A percentile compares a stretch with the other conserved stretches of the same genome.
Evolutionary conservation across 1,139 yeast species (phyloP).

Genomic region (Yamadazyma siamensis): DNA sequence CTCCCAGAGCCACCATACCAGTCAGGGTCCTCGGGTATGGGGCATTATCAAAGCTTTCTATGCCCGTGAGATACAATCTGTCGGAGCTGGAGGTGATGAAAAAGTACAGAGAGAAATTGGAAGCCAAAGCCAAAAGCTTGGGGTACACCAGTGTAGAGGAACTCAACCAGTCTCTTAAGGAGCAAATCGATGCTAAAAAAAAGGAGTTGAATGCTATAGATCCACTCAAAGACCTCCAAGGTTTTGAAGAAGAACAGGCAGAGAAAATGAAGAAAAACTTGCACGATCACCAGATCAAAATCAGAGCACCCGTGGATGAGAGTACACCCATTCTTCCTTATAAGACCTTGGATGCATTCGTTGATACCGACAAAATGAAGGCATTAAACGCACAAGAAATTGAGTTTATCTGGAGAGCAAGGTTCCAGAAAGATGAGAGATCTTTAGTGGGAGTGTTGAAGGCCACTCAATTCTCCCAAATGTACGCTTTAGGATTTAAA

Average conservation of each 20-base stretch:
- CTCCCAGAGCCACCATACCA: too few species aligned
- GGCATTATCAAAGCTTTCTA: too few species aligned
- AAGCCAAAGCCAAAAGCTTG: slow-evolving; percentile 32
- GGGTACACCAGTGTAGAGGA: slow-evolving; percentile 53
- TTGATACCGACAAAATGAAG: slow-evolving; percentile 64
- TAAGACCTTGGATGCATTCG: slow-evolving; percentile 67
- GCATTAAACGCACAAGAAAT: slow-evolving; percentile 62
- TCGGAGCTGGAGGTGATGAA: slow-evolving; percentile 7
- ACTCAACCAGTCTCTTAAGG: slow-evolving; percentile 60
- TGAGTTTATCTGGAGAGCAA: slow-evolving; percentile 85
- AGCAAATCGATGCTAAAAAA: slow-evolving; percentile 55
- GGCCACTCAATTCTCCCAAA: slow-evolving; percentile 51
- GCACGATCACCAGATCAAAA: slow-evolving; percentile 64
- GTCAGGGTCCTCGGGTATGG: too few species aligned
- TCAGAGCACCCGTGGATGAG: slow-evolving; percentile 51
- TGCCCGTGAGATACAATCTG: slow-evolving; percentile 9
- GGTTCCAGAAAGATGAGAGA: slow-evolving; percentile 63
- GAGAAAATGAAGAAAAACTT: slow-evolving; percentile 29
- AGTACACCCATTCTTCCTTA: slow-evolving; percentile 50
- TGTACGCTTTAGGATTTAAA: slow-evolving; percentile 65
- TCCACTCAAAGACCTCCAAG: slow-evolving; percentile 66
- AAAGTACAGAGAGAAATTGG: slow-evolving; percentile 31
- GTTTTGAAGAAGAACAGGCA: slow-evolving; percentile 43
- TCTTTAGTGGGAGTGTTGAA: slow-evolving; percentile 65
- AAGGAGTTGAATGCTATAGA: slow-evolving; percentile 59